Percentiles rank a stretch among this genome's conserved stretches.
These are phyloP conservation scores for Saksenaea vasiformis DNA, from an alignment of 371 early-diverging fungal species.

Conservation along the genomic window DNA sequence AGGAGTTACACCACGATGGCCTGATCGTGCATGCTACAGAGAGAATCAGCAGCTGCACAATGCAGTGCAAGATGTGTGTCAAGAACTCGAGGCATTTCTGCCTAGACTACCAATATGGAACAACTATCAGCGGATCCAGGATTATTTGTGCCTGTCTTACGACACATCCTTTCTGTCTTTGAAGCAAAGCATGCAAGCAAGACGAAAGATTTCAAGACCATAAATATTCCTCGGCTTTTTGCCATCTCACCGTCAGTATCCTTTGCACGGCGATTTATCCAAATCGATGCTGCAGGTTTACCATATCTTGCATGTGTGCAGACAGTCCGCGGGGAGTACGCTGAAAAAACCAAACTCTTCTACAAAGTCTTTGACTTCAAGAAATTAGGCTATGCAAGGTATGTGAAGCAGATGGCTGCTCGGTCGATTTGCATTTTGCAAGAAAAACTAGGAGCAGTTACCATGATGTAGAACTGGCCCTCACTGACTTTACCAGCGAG, in stretches of 20 bases:
- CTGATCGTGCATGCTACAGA: too few relatives aligned
- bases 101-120: too few relatives aligned
- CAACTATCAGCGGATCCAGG: too few relatives aligned
- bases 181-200: too few relatives aligned
- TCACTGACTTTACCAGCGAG: neutral
- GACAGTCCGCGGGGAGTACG: neutral
- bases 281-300: neutral
- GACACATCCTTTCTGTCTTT: too few relatives aligned
- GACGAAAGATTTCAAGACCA: too few relatives aligned
- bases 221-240: too few relatives aligned
- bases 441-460: neutral
- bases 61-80: too few relatives aligned
- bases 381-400: neutral
- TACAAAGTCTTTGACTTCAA: neutral
- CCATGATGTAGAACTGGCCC: neutral
- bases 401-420: neutral
- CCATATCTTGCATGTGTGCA: neutral
- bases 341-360: neutral
- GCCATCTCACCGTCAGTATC: neutral
- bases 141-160: too few relatives aligned
- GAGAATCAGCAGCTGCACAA: too few relatives aligned
- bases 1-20: too few relatives aligned
- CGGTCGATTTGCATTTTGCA: neutral
- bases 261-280: neutral
- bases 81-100: too few relatives aligned